Conservation (phyloP, 805 yeast species). For the Schwanniomyces occidentalis region DNA sequence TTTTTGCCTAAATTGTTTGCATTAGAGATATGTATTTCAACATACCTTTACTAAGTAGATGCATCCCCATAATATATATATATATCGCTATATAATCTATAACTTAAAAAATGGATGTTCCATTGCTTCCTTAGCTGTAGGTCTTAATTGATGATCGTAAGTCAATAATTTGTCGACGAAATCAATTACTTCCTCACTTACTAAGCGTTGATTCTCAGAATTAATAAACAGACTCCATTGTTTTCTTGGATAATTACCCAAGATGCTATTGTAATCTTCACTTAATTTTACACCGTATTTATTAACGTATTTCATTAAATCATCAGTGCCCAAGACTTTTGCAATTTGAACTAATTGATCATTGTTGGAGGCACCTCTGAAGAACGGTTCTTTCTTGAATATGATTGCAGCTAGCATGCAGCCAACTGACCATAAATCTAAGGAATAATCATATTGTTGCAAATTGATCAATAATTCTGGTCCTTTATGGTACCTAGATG, state of each 20-base stretch:
- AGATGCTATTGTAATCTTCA: constrained; percentile 71
- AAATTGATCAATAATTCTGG: constrained; percentile 87
- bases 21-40: too few species aligned
- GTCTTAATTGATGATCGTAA: constrained; percentile 85
- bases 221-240: constrained; percentile 86
- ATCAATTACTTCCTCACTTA: constrained; percentile 69
- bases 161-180: constrained; percentile 76
- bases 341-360: constrained; percentile 91
- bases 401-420: constrained; percentile 90
- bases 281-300: constrained; percentile 75
- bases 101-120: constrained; percentile 51
- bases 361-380: constrained; percentile 86
- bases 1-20: too few species aligned
- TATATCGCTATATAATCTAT: constrained; percentile 5
- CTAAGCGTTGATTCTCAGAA: constrained; percentile 65
- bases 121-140: constrained; percentile 89
- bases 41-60: too few species aligned
- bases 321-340: constrained; percentile 83
- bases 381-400: constrained; percentile 88
- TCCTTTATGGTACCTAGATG: constrained; percentile 90
- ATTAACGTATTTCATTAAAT: constrained; percentile 62
- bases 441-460: constrained; percentile 85
- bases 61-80: too few species aligned
- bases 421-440: constrained; percentile 93
- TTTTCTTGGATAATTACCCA: constrained; percentile 68